Evolutionary conservation across 2,329 filamentous ascomycete genomes (phyloP), one percentile per base, ranked within the genome.

Genomic region (Colletotrichum chlorophyti): DNA sequence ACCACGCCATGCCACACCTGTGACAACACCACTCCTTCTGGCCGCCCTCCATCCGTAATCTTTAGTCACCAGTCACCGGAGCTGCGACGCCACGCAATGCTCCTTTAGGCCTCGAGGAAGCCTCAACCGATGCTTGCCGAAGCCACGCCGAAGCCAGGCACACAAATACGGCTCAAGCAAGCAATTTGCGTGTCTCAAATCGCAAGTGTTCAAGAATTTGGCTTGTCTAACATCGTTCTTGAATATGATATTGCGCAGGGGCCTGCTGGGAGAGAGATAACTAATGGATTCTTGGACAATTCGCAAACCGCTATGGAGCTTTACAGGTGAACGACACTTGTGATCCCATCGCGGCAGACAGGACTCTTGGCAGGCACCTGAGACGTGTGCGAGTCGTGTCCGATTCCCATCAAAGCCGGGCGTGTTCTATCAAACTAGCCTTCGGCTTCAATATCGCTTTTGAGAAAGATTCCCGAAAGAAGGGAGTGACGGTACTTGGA

Each of bases 371-470:
- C 19, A 35, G 29, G 35, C 15, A 19, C 26, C 17, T 47, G 34
- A 14, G 10, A 35, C 21, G 17, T n/a, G n/a, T 12, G 23, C 23
- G 37, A 27, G 8, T 15, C 15, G 11, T n/a, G 29, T 7, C 31
- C n/a, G n/a, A n/a, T n/a, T n/a, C n/a, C n/a, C 42, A 49, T 37
- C 11, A 32, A 45, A 55, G 37, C 21, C 55, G 51, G 55, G 55
- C 55, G 55, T 26, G 8, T 15, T 17, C 19, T 14, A 38, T 27
- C 14, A 4, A 26, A 32, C 55, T 55, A 49, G 55, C 19, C 19
- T 15, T 5, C 55, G 55, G 55, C 21, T 14, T 32, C 6, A 8
- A 31, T 19, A 38, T 48, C 55, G 24, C 37, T 49, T 55, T 59
- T 27, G 51, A 32, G 55, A 55, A 49, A 21, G 34, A 23, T 26